Conservation (phyloP, 441 rosid genomes). For the Gossypium armourianum region DNA sequence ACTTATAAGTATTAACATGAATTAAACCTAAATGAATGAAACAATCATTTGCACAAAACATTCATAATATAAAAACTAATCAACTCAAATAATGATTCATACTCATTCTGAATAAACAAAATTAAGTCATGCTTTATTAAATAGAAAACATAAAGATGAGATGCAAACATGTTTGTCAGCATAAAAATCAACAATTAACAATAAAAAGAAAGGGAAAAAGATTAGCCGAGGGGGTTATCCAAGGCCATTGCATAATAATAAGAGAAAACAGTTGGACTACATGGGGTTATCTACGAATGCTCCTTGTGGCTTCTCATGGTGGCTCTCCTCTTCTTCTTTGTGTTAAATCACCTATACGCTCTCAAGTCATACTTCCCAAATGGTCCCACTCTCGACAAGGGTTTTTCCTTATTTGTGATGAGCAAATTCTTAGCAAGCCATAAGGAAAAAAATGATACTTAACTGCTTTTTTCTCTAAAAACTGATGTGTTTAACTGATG, state of each 20-base stretch:
- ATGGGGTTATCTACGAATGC: neutral
- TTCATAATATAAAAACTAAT: neutral
- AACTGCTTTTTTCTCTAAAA: too few species aligned
- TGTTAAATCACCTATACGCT: neutral
- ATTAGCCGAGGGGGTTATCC: neutral
- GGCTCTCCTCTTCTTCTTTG: neutral
- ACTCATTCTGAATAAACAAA: neutral
- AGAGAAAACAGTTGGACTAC: neutral
- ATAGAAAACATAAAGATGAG: neutral
- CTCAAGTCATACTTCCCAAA: neutral
- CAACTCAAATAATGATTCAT: neutral
- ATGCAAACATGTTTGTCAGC: neutral
- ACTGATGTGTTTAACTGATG: too few species aligned
- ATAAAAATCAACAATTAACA: neutral
- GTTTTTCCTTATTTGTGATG: neutral
- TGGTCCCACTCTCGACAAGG: neutral
- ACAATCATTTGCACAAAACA: neutral
- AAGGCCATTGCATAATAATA: neutral
- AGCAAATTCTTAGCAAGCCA: neutral
- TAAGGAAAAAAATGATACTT: too few species aligned
- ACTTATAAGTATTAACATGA: neutral
- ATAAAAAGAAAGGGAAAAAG: neutral
- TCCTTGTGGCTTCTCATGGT: neutral
- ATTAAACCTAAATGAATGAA: neutral
- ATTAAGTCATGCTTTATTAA: neutral